Base-by-base conservation (phyloP, 2,329 filamentous ascomycete genomes). In the Hypoxylon sp. region DNA sequence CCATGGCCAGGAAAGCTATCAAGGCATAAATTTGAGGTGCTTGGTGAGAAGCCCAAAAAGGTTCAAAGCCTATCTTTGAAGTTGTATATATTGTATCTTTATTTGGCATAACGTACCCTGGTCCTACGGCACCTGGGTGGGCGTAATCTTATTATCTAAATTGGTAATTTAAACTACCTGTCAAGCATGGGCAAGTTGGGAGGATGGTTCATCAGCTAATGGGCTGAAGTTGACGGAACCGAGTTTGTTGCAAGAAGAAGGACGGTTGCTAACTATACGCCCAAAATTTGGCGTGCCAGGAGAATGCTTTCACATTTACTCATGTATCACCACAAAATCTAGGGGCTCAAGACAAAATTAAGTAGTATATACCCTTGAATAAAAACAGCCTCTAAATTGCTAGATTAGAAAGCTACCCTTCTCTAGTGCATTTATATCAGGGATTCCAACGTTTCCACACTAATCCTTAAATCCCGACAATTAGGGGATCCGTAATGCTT, bases 1-100 rank as follows among this genome's bases (percentile, higher is more conserved):
- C 76, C 21, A 55, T 73, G 21, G 75, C 81, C 45, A 76, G 79
- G 55, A 81, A 79, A 74, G 84, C 74, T 32, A 7, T 72, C 60
- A 72, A 73, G 69, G 71, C 72, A 27, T 76, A 72, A 52, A 30
- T 25, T 45, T 12, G 5, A 9, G 25, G 50, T 29, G 9, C 21
- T 30, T 43, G 21, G 32, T 23, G 45, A 59, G 39, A 46, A 41
- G 16, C 30, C 57, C 27, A 14, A 37, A 19, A 14, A 41, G 30
- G 7, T 16, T 23, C 29, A 21, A 25, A 7, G n/a, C 30, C 56
- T 27, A 30, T 23, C 14, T 32, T 43, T 25, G 32, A 25, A 39
- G 45, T 39, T 64, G 54, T 67, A 61, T 27, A 63, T 67, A 63
- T 50, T 55, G 53, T 63, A 59, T 62, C 45, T 55, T 34, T 45